Evolutionary conservation across 2,329 filamentous ascomycete species (phyloP), one percentile per base, ranked within the genome.

Genomic region (Phialophora verrucosa): DNA sequence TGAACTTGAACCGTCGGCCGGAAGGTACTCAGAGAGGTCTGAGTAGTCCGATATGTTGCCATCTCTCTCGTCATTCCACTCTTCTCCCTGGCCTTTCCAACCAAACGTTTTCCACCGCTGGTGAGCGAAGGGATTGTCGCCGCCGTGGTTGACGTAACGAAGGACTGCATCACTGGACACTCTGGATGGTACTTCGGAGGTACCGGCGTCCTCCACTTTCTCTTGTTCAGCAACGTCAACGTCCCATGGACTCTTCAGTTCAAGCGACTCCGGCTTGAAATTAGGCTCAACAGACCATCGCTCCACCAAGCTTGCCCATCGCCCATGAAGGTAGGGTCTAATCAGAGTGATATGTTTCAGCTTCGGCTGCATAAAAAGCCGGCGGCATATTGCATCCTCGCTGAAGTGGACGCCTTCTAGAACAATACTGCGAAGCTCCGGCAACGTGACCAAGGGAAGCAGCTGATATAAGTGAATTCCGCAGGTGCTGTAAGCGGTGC

Each of bases 361-460:
- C 14, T 38, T 63, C 7, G 64, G 64, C 25, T 66, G 64, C 12
- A 60, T 55, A 47, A 63, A 63, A 8, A 66, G 55, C 64, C 64
- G 61, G 6, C 23, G 11, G 23, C 44, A 59, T 12, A 66, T 63
- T 27, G 63, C 47, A 1, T 11, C 27, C n/a, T 14, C 29, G 12
- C 31, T 14, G 27, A 66, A 60, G 7, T 50, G n/a, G 27, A 60
- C 31, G 2, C 54, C 56, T 38, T 66, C 60, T 4, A 66, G 38
- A 4, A 55, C 38, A 7, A 66, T 25, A 12, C 50, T 60, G 23
- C 51, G n/a, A 20, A 67, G 65, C 4, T 50, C 14, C 10, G 61
- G 61, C 7, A 64, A 42, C 5, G 32, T 4, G 27, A 20, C 51
- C 20, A 38, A 27, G 0, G 65, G 65, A 1, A 67, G 42, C 2